Base-by-base conservation (phyloP, 2,329 filamentous ascomycete genomes). In the Penicillium sp. region DNA sequence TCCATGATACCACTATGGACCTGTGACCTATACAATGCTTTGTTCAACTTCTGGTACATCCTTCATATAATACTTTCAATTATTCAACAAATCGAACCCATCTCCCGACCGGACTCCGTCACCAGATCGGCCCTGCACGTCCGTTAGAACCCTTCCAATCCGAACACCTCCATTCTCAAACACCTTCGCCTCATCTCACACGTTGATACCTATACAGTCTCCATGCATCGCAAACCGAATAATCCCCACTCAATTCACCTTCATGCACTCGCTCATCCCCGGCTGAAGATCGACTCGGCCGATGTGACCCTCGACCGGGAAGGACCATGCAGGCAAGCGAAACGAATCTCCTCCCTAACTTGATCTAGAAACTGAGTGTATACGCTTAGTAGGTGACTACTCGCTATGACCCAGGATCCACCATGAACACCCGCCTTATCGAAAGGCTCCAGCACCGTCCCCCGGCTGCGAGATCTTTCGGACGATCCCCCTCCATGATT, bases 221-320 rank as follows among this genome's bases (percentile, higher is more conserved):
- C 24, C 31, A 31, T 47, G 22, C 16, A 31, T 31, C 10, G 6
- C 31, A 31, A 31, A 9, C 9, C 31, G 31, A 31, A 31, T 31
- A 31, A 31, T 49, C 18, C 46, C 49, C 49, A 24, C 33, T 51
- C 16, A 19, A 39, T 51, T 35, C 49, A 27, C 33, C 49, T 51
- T 22, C 19, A 39, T 19, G 35, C 35, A 40, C 46, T 3, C 46
- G 5, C 31, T 37, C 19, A 39, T 36, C 22, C 6, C 14, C 18
- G 22, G 18, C 18, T 35, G 16, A 52, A 14, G 14, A 31, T 53
- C 46, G 41, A 24, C 37, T 37, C n/a, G 35, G 35, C 35, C 55
- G 51, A 66, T 66, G 59, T 65, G 60, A 65, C 64, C 54, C 43
- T 61, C 60, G 50, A 47, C 24, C 59, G n/a, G 31, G n/a, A n/a